These are phyloP conservation scores for Achlya hypogyna DNA, from an alignment of 352 stramenopile species.

Conservation along the genomic window DNA sequence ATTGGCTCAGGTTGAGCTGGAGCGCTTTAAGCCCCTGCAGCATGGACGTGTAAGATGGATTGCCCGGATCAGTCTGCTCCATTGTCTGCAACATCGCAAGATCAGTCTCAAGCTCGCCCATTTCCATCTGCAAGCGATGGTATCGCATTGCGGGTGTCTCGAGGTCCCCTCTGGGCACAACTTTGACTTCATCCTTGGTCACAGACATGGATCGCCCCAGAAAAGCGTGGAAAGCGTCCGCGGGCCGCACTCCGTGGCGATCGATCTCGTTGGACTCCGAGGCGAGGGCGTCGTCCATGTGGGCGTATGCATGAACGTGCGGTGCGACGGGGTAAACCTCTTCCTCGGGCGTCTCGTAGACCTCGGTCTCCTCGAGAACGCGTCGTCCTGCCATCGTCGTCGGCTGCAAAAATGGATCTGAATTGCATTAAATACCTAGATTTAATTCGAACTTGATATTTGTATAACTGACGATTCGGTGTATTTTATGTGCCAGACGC, in stretches of 20 bases:
- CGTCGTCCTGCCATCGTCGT: neutral
- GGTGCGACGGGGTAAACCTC: conserved; percentile 9
- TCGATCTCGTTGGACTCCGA: conserved; percentile 19
- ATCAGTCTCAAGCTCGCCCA: conserved; percentile 15
- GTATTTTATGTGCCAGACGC: too few species aligned
- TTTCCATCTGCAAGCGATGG: conserved; percentile 17
- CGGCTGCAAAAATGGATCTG: neutral
- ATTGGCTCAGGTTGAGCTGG: conserved; percentile 16
- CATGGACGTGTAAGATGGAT: conserved; percentile 14
- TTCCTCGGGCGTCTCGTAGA: conserved; percentile 18
- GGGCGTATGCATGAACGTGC: neutral
- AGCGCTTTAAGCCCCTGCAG: conserved; percentile 8
- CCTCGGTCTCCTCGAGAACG: conserved; percentile 18
- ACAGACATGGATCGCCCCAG: conserved; percentile 2
- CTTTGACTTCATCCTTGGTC: conserved; percentile 11
- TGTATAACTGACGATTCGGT: neutral
- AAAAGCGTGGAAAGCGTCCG: conserved; percentile 17
- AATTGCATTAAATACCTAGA: neutral
- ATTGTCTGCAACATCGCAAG: conserved; percentile 8
- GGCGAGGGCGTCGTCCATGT: conserved; percentile 5
- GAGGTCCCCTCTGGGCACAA: conserved; percentile 10
- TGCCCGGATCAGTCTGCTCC: neutral
- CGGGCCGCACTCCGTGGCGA: conserved; percentile 1
- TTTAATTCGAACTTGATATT: neutral
- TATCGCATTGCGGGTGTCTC: conserved; percentile 18